Evolutionary conservation across 345 rosid genomes (phyloP), one percentile per base, ranked within the genome.

Genomic region (Passiflora organensis): DNA sequence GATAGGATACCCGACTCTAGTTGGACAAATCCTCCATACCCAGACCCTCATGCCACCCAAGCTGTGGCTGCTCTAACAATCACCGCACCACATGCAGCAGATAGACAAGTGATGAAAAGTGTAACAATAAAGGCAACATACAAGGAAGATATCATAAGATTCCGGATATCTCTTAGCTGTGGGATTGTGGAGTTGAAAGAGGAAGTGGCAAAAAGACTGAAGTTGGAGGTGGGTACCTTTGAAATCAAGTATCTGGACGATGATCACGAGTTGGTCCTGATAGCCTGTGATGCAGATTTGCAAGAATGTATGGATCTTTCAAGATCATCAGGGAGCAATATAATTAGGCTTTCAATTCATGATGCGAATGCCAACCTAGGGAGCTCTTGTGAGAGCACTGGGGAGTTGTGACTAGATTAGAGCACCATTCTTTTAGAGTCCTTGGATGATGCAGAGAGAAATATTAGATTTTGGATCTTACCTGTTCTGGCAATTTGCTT

Each of bases 321-420:
- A 28, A 74, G 85, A 68, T 85, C 76, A 9, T 82, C 87, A 1
- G 80, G 85, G 16, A 70, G 82, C 60, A 80, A 60, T 44, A 79
- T 81, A 16, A 59, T 85, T 44, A 78, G 98, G 66, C 59, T 91
- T 39, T 72, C 77, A 0, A 74, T 88, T 67, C 90, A 91, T 32
- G 96, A 91, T 54, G 66, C 62, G 48, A 78, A 58, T 72, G 55
- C 78, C 5, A 78, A 68, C 65, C 90, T 75, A 0, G 96, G 96
- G 38, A 91, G 98, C 72, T 84, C 96, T 12, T 91, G 95, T 51
- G 95, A 91, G 70, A 85, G 96, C 85, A 83, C 82, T 2, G 90
- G 81, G 20, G 82, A 82, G 67, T 74, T 68, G 22, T 66, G 53
- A 64, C 34, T 4, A 60, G 36, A 23, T 10, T 60, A 34, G 63